phyloP scores from a whole-genome alignment of 2,329 filamentous ascomycete genomes.

The Neofusicoccum parvum region DNA sequence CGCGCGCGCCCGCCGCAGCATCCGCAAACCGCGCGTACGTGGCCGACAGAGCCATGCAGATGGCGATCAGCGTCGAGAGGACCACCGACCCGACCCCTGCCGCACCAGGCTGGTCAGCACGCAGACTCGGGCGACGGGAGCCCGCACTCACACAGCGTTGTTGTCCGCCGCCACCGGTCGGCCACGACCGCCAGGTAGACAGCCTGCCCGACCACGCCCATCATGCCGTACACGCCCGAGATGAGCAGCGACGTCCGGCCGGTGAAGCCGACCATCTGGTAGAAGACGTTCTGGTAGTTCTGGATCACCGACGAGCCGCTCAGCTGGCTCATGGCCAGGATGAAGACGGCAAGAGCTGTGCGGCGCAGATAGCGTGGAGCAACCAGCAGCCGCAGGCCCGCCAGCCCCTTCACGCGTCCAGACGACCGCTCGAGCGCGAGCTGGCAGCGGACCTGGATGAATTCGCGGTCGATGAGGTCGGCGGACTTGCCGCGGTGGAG shows the following conservation, averaged over 20 bases:
- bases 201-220: not conserved
- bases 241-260: not conserved
- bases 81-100: not conserved
- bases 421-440: slow-evolving; percentile 28
- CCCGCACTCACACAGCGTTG: not conserved
- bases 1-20: slow-evolving; percentile 26
- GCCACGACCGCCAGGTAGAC: not conserved
- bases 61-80: not conserved
- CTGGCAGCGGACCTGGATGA: slow-evolving; percentile 34
- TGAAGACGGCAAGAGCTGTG: not conserved
- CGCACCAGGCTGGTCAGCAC: no score
- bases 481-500: slow-evolving; percentile 30
- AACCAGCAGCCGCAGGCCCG: slow-evolving; percentile 22
- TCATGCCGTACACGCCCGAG: not conserved
- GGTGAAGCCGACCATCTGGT: not conserved
- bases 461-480: slow-evolving; percentile 26
- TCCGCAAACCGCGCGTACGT: no score
- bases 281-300: not conserved
- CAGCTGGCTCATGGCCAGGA: not conserved
- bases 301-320: not conserved
- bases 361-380: no score
- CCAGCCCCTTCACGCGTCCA: slow-evolving; percentile 27
- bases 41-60: not conserved
- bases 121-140: no score
- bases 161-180: not conserved